phyloP scores from a whole-genome alignment of 2,329 filamentous ascomycete genomes.

The Phoma sp. region DNA sequence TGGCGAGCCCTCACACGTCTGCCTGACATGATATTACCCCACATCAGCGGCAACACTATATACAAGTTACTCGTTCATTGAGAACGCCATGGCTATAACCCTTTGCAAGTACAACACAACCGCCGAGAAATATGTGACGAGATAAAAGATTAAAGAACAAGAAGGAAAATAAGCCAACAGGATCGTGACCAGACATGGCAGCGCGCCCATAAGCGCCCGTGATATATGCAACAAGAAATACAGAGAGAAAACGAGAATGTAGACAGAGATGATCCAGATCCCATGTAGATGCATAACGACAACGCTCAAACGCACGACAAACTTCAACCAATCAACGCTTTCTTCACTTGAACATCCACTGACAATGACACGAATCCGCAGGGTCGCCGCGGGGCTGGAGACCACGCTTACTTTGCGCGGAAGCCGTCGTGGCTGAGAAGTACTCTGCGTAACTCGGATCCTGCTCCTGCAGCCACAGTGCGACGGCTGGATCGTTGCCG shows the following conservation, averaged over 20 bases:
- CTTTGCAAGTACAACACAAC: neutral
- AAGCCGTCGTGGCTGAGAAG: conserved; percentile 11
- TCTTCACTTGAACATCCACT: conserved; percentile 50
- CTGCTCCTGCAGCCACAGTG: conserved; percentile 50
- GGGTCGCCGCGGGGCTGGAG: conserved; percentile 36
- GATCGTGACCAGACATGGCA: conserved; percentile 1
- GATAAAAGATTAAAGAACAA: too few species aligned
- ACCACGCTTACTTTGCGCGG: conserved; percentile 23
- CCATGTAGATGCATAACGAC: conserved; percentile 16
- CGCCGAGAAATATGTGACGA: neutral
- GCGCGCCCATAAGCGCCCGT: conserved; percentile 8
- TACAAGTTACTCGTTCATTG: conserved; percentile 13
- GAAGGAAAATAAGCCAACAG: too few species aligned
- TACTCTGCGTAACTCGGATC: conserved; percentile 48
- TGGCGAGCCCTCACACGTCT: neutral
- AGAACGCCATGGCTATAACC: neutral
- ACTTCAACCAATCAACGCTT: conserved; percentile 2
- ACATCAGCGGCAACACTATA: conserved; percentile 11
- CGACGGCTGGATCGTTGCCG: conserved; percentile 45
- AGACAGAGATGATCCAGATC: neutral
- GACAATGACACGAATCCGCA: conserved; percentile 46
- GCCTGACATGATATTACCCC: neutral
- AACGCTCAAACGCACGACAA: conserved; percentile 20
- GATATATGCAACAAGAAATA: conserved; percentile 9
- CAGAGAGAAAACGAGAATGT: neutral